Percentiles rank a stretch among this genome's conserved stretches.
These are phyloP conservation scores for Lepidium didymum DNA, from an alignment of 345 rosid species.

Conservation along the genomic window DNA sequence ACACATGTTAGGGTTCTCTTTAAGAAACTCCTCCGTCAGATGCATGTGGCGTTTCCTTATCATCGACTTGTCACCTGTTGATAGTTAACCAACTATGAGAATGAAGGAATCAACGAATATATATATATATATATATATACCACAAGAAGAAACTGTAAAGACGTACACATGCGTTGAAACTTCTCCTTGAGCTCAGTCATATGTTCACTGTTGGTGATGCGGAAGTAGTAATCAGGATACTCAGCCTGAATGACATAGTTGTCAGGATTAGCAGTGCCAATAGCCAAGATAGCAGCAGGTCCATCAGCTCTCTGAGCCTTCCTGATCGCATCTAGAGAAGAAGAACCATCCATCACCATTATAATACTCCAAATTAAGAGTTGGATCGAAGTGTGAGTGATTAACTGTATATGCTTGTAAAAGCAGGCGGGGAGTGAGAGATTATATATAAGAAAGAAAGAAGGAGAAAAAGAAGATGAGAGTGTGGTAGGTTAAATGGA, in stretches of 20 bases:
- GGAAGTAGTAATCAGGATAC: conserved; percentile 62
- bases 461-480: background rate
- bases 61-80: conserved; percentile 61
- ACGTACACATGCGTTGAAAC: conserved; percentile 70
- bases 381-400: background rate
- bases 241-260: conserved; percentile 48
- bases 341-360: conserved; percentile 8
- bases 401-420: background rate
- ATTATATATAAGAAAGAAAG: conserved; percentile 3
- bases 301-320: conserved; percentile 58
- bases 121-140: background rate
- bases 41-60: conserved; percentile 62
- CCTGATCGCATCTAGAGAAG: conserved; percentile 44
- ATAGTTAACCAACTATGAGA: background rate
- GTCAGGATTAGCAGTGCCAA: conserved; percentile 62
- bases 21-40: conserved; percentile 58
- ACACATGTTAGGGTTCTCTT: conserved; percentile 51
- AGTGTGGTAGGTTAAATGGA: conserved; percentile 41
- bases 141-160: too few relatives aligned
- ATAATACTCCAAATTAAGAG: background rate
- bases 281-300: conserved; percentile 50
- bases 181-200: conserved; percentile 67
- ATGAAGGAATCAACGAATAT: background rate
- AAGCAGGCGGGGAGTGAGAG: background rate
- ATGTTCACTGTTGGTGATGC: conserved; percentile 65